Conservation (phyloP, 768 basidiomycete genomes). For the Thelephora ganbajun region DNA sequence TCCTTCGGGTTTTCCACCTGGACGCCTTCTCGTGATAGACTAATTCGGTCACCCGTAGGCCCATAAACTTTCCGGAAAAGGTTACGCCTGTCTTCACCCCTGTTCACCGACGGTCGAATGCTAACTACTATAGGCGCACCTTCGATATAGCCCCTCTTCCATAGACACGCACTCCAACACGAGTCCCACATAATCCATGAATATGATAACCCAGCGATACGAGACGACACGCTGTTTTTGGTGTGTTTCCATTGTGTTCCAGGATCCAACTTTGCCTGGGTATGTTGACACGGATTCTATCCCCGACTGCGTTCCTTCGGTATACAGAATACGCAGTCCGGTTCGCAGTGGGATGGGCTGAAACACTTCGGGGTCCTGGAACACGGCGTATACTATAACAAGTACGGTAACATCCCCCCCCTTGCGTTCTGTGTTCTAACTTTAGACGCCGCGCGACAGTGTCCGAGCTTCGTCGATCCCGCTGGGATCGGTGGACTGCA, state of each 20-base stretch:
- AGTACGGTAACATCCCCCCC: slow-evolving; percentile 17
- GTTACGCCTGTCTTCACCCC: slow-evolving; percentile 16
- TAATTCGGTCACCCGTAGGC: slow-evolving; percentile 24
- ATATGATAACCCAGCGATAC: slow-evolving; percentile 14
- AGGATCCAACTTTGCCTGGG: not conserved
- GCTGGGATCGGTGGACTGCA: no score
- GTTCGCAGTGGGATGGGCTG: slow-evolving; percentile 59
- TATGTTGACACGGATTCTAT: not conserved
- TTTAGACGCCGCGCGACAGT: no score
- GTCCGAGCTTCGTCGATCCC: no score
- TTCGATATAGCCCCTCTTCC: slow-evolving; percentile 35
- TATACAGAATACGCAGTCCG: slow-evolving; percentile 53
- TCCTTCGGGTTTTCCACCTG: not conserved
- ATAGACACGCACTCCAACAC: slow-evolving; percentile 38
- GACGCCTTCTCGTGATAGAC: not conserved
- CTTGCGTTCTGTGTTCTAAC: no score
- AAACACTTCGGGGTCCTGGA: slow-evolving; percentile 40
- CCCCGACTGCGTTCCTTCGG: not conserved
- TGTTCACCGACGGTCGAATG: not conserved
- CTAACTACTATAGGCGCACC: not conserved
- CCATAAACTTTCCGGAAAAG: slow-evolving; percentile 52
- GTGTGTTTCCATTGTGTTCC: not conserved
- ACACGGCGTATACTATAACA: slow-evolving; percentile 48
- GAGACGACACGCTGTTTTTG: slow-evolving; percentile 30
- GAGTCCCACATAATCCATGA: slow-evolving; percentile 21